Percentiles rank a stretch among this genome's conserved stretches.
These are phyloP conservation scores for Knoxia roxburghii DNA, from an alignment of 257 asterid genomes.

Conservation along the genomic window DNA sequence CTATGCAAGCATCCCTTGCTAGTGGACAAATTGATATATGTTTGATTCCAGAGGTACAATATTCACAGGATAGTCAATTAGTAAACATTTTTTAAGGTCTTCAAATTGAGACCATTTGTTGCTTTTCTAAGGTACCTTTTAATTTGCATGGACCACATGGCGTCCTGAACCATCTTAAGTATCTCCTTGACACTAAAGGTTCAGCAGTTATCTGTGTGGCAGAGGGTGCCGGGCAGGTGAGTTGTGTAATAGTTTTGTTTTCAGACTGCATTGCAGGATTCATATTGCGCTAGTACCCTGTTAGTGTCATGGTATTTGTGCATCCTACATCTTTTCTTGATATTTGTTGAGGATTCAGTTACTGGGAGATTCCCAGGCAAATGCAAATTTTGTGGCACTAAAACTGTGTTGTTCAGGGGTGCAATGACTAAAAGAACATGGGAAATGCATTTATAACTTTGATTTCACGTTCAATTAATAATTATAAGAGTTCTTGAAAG, in stretches of 20 bases:
- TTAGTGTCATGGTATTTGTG: neutral
- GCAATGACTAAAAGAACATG: neutral
- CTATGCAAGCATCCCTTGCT: conserved; percentile 98
- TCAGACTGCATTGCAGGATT: neutral
- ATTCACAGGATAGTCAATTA: neutral
- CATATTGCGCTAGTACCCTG: neutral
- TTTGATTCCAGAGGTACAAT: conserved; percentile 83
- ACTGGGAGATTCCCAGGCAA: neutral
- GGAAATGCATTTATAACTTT: neutral
- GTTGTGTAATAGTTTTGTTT: conserved; percentile 13
- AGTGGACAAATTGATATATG: conserved; percentile 97
- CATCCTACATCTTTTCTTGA: neutral
- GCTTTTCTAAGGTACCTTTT: conserved; percentile 55
- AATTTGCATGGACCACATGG: conserved; percentile 94
- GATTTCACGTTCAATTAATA: neutral
- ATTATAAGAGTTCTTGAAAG: neutral
- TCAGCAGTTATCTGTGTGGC: conserved; percentile 96
- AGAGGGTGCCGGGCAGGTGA: conserved; percentile 98
- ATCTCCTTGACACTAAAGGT: conserved; percentile 82
- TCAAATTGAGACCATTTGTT: conserved; percentile 10
- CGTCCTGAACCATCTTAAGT: conserved; percentile 66
- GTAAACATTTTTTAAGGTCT: neutral
- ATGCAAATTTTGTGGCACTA: neutral
- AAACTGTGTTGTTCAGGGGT: neutral
- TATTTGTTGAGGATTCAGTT: neutral